These are phyloP conservation scores for Leccinum truebloodii DNA, from an alignment of 768 basidiomycete genomes.

Conservation along the genomic window DNA sequence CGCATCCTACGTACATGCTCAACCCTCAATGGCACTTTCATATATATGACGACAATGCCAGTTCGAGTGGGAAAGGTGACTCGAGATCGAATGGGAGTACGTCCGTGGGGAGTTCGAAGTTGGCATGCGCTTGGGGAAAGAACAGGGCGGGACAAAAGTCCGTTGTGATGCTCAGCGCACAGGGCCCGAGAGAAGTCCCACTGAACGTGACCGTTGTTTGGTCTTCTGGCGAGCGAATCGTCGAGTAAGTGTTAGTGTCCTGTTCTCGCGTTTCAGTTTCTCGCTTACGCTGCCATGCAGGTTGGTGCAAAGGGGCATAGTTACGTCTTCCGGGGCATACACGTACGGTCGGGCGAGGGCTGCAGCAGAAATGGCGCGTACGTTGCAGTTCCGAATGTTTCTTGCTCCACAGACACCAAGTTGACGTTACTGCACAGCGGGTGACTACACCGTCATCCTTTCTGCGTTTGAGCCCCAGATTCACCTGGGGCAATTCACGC, in stretches of 20 bases:
- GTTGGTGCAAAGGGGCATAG: constrained; percentile 65
- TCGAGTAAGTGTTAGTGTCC: constrained; percentile 56
- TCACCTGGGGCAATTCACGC: constrained; percentile 62
- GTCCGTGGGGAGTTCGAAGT: background rate
- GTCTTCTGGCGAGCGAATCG: constrained; percentile 71
- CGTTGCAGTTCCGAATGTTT: constrained; percentile 12
- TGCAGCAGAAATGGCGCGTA: constrained; percentile 55
- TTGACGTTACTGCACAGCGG: constrained; percentile 35
- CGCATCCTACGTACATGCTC: constrained; percentile 77
- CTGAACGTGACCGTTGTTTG: constrained; percentile 74
- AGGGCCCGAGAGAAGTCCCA: constrained; percentile 64
- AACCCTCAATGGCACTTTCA: constrained; percentile 87
- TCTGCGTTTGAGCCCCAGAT: constrained; percentile 78
- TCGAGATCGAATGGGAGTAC: background rate
- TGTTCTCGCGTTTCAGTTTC: background rate
- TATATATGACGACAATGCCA: constrained; percentile 43
- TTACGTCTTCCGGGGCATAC: constrained; percentile 77
- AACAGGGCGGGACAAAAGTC: constrained; percentile 34
- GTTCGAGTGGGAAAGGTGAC: constrained; percentile 4
- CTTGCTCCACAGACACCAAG: background rate
- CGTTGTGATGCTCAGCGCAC: constrained; percentile 45
- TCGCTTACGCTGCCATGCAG: constrained; percentile 30
- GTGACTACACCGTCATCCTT: constrained; percentile 80
- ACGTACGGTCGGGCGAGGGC: constrained; percentile 70
- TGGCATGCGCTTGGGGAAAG: constrained; percentile 8